Evolutionary conservation across 345 rosid genomes (phyloP).

Genomic region (Brassica nigra): DNA sequence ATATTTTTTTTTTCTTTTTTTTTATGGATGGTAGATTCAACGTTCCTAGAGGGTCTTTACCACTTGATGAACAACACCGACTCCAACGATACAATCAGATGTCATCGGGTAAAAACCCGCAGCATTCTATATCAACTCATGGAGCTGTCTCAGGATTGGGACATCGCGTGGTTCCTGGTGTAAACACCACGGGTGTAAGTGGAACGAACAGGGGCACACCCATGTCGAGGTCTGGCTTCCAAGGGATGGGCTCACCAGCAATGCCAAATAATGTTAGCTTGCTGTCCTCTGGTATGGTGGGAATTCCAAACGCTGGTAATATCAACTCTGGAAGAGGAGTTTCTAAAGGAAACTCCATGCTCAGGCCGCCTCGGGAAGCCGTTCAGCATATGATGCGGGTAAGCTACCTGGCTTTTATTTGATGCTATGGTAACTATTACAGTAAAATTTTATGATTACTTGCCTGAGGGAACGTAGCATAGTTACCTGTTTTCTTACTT

Average conservation of each 20-base stretch:
- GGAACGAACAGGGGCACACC: slow-evolving; percentile 74
- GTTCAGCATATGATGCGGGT: slow-evolving; percentile 82
- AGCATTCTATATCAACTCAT: slow-evolving; percentile 69
- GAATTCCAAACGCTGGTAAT: slow-evolving; percentile 64
- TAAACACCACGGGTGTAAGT: slow-evolving; percentile 68
- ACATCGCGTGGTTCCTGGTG: slow-evolving; percentile 64
- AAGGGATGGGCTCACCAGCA: slow-evolving; percentile 70
- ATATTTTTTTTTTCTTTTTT: slow-evolving; percentile 27
- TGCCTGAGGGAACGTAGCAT: slow-evolving; percentile 12
- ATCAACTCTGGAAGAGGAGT: slow-evolving; percentile 69
- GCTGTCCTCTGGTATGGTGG: slow-evolving; percentile 70
- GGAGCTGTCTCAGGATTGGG: slow-evolving; percentile 71
- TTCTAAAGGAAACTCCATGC: slow-evolving; percentile 71
- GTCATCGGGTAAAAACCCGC: slow-evolving; percentile 65
- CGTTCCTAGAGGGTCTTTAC: slow-evolving; percentile 72
- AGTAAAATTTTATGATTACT: background rate
- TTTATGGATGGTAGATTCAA: slow-evolving; percentile 72
- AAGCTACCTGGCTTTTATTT: slow-evolving; percentile 37
- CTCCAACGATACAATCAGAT: slow-evolving; percentile 71
- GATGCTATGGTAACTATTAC: background rate
- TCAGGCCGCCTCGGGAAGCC: slow-evolving; percentile 79
- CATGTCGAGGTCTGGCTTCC: slow-evolving; percentile 77
- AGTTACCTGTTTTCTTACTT: slow-evolving; percentile 3
- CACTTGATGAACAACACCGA: slow-evolving; percentile 82
- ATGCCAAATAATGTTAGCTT: slow-evolving; percentile 64